Evolutionary conservation across 805 yeast species (phyloP), one percentile per base, ranked within the genome.

Genomic region (Barnettozyma botsteinii): DNA sequence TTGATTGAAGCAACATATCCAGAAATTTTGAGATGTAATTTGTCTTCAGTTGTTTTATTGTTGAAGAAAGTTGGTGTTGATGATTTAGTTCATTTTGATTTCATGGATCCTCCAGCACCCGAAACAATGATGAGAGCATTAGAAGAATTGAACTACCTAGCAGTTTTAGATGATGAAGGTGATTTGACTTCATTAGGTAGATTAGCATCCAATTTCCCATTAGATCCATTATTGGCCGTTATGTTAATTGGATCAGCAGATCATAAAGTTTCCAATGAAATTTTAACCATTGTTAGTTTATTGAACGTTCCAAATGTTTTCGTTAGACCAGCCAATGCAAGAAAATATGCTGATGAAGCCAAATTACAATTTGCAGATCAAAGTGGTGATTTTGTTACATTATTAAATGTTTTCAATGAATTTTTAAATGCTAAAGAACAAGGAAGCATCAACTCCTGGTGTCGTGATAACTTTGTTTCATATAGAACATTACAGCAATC

Each of bases 41-140:
- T 91, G 56, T 81, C 96, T 6, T 81, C 88, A 19, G 93, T 97
- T 0, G 98, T 91, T 26, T 67, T 91, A 48, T 95, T 93, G 60
- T 72, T 91, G 62, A 93, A 93, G 61, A 93, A 93, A 64, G 74
- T 93, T 48, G 98, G 98, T 12, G 75, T 91, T 48, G 95, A 93
- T 59, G 98, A 91, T 65, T 75, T 91, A 56, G 98, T 93, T 29
- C 98, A 91, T 65, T 91, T 91, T 58, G 98, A 93, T 61, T 91
- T 93, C 59, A 91, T 91, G 95, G 98, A 91, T 59, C 98, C 98
- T 7, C 98, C 98, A 12, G 98, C 98, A 3, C 98, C 98, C 9
- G 98, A 91, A 64, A 93, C 98, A 7, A 93, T 91, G 98, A 93
- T 93, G 98, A 75, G 98, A 60, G 98, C 98, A 0, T 69, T 91